A percentile compares a stretch with the other conserved stretches of the same genome.
phyloP scores from a whole-genome alignment of 768 basidiomycete species.

The Russula dissimulans region DNA sequence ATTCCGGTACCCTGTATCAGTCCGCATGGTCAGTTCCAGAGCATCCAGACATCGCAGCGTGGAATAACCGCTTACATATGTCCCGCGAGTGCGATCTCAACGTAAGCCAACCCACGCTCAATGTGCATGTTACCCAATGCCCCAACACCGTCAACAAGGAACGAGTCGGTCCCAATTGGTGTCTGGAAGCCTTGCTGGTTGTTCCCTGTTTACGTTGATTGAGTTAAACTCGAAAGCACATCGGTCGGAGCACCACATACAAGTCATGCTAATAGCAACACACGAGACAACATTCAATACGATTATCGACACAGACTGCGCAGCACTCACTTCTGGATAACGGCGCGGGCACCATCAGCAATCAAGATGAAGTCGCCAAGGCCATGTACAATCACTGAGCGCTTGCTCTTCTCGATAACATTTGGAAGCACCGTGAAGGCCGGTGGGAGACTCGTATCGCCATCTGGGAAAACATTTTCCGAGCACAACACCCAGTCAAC shows the following conservation, averaged over 20 bases:
- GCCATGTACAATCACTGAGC: slow-evolving; percentile 63
- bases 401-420: slow-evolving; percentile 66
- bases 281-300: neutral
- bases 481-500: neutral
- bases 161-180: slow-evolving; percentile 54
- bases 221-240: neutral
- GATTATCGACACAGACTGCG: neutral
- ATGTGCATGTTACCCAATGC: slow-evolving; percentile 54
- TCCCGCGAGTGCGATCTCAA: slow-evolving; percentile 58
- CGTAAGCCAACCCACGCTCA: slow-evolving; percentile 60
- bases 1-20: slow-evolving; percentile 54
- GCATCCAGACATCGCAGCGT: neutral
- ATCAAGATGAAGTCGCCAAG: slow-evolving; percentile 67
- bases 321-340: slow-evolving; percentile 30
- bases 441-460: neutral
- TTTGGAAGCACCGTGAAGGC: slow-evolving; percentile 42
- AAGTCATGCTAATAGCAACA: slow-evolving; percentile 11
- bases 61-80: slow-evolving; percentile 45
- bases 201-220: slow-evolving; percentile 35
- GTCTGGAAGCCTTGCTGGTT: slow-evolving; percentile 67
- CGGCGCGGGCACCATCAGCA: slow-evolving; percentile 45
- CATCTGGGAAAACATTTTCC: neutral
- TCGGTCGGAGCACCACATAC: neutral
- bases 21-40: neutral
- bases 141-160: slow-evolving; percentile 63